Evolutionary conservation across 2,329 filamentous ascomycete species (phyloP).

Genomic region (Cordyceps pruinosa): DNA sequence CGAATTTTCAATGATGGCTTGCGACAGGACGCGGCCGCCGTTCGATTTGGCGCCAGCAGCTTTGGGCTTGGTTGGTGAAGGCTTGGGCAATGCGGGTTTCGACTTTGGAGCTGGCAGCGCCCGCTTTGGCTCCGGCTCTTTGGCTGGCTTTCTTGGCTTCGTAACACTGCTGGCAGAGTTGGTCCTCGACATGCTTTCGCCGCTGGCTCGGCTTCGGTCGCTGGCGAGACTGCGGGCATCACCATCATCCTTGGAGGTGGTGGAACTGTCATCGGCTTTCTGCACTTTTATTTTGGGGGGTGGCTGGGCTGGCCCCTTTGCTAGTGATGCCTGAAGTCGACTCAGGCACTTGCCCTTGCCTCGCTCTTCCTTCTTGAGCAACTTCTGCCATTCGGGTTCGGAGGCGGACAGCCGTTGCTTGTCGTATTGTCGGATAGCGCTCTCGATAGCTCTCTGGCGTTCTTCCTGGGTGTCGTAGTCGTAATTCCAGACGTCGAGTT

Average conservation of each 20-base stretch:
- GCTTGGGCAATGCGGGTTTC: constrained; percentile 31
- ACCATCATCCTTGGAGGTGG: constrained; percentile 33
- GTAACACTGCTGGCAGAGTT: constrained; percentile 42
- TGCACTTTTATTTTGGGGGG: constrained; percentile 44
- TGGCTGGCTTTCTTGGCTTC: constrained; percentile 52
- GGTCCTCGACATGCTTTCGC: constrained; percentile 42
- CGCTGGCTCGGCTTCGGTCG: constrained; percentile 26
- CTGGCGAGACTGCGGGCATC: constrained; percentile 22
- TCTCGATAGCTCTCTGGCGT: constrained; percentile 54
- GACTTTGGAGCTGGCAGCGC: constrained; percentile 34
- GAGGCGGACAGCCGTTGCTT: constrained; percentile 48
- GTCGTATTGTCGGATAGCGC: constrained; percentile 54
- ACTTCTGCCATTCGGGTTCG: constrained; percentile 54
- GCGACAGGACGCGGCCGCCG: constrained; percentile 43
- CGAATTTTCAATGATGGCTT: constrained; percentile 50
- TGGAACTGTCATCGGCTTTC: constrained; percentile 42
- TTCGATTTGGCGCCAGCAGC: constrained; percentile 26
- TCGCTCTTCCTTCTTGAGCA: constrained; percentile 51
- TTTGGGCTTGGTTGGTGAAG: constrained; percentile 38
- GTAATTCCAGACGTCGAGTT: constrained; percentile 58
- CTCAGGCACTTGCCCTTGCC: constrained; percentile 54
- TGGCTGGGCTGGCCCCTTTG: constrained; percentile 41
- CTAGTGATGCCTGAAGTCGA: constrained; percentile 53
- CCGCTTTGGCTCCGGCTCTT: constrained; percentile 50
- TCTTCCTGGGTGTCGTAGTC: constrained; percentile 47